A percentile compares a stretch with the other conserved stretches of the same genome.
These are phyloP conservation scores for Sclerotinia borealis DNA, from an alignment of 2,329 filamentous ascomycete species.

Conservation along the genomic window DNA sequence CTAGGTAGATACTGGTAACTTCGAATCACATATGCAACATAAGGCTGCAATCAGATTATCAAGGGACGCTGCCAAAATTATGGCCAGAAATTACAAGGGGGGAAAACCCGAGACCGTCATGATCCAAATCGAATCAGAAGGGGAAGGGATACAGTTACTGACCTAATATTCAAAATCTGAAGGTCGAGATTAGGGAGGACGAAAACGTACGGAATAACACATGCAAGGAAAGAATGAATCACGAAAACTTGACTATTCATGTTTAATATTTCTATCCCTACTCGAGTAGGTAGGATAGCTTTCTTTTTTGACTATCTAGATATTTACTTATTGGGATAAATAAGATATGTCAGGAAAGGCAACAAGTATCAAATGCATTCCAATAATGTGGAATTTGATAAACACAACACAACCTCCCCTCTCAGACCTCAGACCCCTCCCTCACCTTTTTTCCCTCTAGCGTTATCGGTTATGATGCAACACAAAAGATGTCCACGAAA, in stretches of 20 bases:
- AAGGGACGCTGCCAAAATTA: not conserved
- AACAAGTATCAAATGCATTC: too few species aligned
- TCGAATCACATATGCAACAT: not conserved
- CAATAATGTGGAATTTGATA: too few species aligned
- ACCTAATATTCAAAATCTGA: not conserved
- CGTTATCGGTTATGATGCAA: conserved; percentile 8
- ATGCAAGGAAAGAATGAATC: not conserved
- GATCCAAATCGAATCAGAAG: not conserved
- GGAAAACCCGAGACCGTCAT: not conserved
- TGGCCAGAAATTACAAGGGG: not conserved
- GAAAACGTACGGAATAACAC: not conserved
- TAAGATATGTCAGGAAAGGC: too few species aligned
- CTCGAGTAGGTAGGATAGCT: too few species aligned
- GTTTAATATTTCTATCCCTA: not conserved
- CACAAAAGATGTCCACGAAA: conserved; percentile 7
- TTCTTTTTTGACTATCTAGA: not conserved
- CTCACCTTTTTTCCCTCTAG: not conserved
- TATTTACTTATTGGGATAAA: too few species aligned
- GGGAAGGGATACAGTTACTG: not conserved
- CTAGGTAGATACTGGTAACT: not conserved
- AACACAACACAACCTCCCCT: not conserved
- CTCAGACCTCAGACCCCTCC: not conserved
- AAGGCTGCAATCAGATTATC: not conserved
- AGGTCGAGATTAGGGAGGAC: not conserved
- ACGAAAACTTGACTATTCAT: not conserved